Evolutionary conservation across 192 early-diverging fungal species (phyloP).

Genomic region (Coemansia sp.): DNA sequence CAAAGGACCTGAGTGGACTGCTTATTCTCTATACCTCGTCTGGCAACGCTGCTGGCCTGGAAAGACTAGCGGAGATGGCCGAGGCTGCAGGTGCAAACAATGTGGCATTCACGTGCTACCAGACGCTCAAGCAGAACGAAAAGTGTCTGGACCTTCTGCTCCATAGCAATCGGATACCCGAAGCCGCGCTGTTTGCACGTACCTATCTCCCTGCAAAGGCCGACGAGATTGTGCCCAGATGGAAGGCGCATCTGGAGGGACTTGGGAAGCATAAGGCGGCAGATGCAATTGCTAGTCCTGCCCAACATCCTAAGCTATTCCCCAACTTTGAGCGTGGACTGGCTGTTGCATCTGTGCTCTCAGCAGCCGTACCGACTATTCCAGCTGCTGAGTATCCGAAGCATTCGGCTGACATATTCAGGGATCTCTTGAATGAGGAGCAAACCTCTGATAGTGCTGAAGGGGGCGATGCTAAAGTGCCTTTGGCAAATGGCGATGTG

Average conservation of each 20-base stretch:
- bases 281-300: constrained; percentile 85
- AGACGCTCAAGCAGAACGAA: constrained; percentile 72
- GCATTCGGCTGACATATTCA: constrained; percentile 26
- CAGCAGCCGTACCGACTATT: neutral
- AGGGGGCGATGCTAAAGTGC: constrained; percentile 1
- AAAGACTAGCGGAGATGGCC: constrained; percentile 65
- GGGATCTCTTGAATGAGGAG: constrained; percentile 18
- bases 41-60: constrained; percentile 80
- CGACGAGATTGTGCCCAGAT: constrained; percentile 67
- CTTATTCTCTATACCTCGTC: constrained; percentile 88
- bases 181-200: constrained; percentile 92
- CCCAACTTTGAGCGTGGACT: constrained; percentile 62
- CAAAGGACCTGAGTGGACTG: constrained; percentile 88
- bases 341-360: constrained; percentile 10
- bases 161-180: constrained; percentile 84
- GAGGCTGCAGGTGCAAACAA: constrained; percentile 81
- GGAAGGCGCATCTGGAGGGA: constrained; percentile 75
- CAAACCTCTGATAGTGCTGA: neutral
- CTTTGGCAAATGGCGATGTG: constrained; percentile 5
- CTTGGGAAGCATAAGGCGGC: constrained; percentile 78
- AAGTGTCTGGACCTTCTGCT: constrained; percentile 87
- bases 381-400: constrained; percentile 18
- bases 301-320: constrained; percentile 84
- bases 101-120: constrained; percentile 86
- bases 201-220: constrained; percentile 83